These are phyloP conservation scores for Cyberlindnera euphorbiiphila DNA, from an alignment of 805 yeast genomes.

Conservation along the genomic window DNA sequence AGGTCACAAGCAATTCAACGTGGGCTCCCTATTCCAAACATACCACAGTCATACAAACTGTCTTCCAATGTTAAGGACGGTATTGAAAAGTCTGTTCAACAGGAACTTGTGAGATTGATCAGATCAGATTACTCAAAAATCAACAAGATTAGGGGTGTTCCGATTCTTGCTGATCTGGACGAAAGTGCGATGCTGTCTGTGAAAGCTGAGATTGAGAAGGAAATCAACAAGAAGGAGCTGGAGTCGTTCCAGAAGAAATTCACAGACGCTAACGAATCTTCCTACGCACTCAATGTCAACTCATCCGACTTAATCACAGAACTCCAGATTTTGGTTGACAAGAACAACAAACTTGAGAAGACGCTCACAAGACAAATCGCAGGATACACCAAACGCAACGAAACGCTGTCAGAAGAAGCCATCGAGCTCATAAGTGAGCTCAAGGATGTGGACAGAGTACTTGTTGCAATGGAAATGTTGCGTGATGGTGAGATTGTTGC, in stretches of 20 bases:
- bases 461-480: conserved; percentile 22
- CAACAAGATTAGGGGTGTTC: conserved; percentile 21
- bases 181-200: conserved; percentile 10
- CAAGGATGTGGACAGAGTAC: conserved; percentile 23
- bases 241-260: conserved; percentile 13
- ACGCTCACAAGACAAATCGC: conserved; percentile 9
- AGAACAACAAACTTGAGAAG: conserved; percentile 20
- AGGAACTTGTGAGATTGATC: conserved; percentile 35
- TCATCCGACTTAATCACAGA: conserved; percentile 7
- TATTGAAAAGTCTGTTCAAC: conserved; percentile 20
- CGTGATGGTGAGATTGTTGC: conserved; percentile 16
- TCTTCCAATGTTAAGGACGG: not conserved
- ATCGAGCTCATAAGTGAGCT: conserved; percentile 11
- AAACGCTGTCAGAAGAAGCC: conserved; percentile 14
- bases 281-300: conserved; percentile 1
- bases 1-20: conserved; percentile 46
- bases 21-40: conserved; percentile 40
- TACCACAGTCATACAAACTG: conserved; percentile 4
- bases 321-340: conserved; percentile 14
- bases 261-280: conserved; percentile 1
- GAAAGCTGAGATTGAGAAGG: conserved; percentile 11
- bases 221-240: conserved; percentile 9
- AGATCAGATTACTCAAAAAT: conserved; percentile 39
- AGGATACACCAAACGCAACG: conserved; percentile 14
- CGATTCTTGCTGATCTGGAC: conserved; percentile 22